Evolutionary conservation across 2,329 filamentous ascomycete genomes (phyloP), one percentile per base, ranked within the genome.

Genomic region (Phoma sp.): DNA sequence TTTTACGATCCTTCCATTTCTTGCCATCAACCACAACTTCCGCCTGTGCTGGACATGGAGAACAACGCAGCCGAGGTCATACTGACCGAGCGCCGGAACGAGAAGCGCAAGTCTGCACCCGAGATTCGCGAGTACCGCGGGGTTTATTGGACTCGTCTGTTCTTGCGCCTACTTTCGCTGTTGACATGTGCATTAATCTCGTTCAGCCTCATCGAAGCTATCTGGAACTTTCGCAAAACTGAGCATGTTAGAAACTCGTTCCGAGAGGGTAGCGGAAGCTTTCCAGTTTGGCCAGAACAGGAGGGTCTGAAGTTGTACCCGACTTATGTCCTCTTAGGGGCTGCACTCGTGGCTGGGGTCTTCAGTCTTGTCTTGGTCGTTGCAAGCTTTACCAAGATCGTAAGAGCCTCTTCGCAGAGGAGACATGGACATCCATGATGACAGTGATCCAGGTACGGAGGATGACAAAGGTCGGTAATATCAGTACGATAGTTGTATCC

Each of bases 391-490:
- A 45, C 55, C 6, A 50, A 62, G 27, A 55, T n/a, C n/a, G 63
- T 64, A 22, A 29, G 63, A 52, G 7, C 8, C 21, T 39, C 12
- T 12, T 2, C 3, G 15, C 21, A 17, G 1, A 39, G 9, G 17
- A 19, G 3, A 22, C 2, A 10, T n/a, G 9, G 1, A 12, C 27
- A 22, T 40, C 40, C 21, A 51, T 33, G 31, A n/a, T 45, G 22
- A 51, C 24, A 3, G 9, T 6, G 12, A 1, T 5, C 10, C 24
- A 66, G 63, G 53, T 66, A 15, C 55, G 63, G 25, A 56, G 56
- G 25, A 62, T 62, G 63, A 62, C 63, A 1, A 61, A 60, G 33
- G 51, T 61, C 3, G 61, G 63, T 0, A 66, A 66, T 24, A 52
- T 62, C 10, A 54, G 57, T 10, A 66, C 63, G 1, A 52, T 64